Evolutionary conservation across 345 rosid genomes (phyloP).

Genomic region (Moringa oleifera): DNA sequence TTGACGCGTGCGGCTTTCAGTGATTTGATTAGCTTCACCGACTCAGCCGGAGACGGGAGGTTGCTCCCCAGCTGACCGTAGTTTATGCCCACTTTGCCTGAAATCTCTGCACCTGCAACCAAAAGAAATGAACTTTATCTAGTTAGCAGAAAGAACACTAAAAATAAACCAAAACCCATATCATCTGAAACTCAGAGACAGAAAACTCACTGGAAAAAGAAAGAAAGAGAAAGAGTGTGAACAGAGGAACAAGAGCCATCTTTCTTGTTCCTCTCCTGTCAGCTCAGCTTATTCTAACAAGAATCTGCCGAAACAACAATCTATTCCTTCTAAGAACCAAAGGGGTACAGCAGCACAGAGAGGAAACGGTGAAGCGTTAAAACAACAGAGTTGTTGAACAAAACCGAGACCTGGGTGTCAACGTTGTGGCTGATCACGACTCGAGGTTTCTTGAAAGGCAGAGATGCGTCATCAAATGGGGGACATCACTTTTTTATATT

Average conservation of each 20-base stretch:
- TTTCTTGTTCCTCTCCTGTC: constrained; percentile 9
- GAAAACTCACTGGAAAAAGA: constrained; percentile 27
- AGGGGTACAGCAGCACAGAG: neutral
- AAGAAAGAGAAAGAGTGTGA: constrained; percentile 26
- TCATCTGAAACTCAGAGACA: neutral
- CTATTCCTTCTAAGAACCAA: neutral
- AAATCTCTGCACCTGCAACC: constrained; percentile 41
- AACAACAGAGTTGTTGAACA: too few relatives aligned
- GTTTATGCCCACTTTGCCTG: constrained; percentile 62
- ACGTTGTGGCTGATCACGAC: too few relatives aligned
- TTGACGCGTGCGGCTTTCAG: constrained; percentile 57
- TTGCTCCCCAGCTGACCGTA: constrained; percentile 75
- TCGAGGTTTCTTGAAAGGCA: too few relatives aligned
- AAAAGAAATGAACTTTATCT: neutral
- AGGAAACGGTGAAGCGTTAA: too few relatives aligned
- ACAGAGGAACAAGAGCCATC: constrained; percentile 27
- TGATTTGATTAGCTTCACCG: constrained; percentile 45
- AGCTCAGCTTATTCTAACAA: neutral
- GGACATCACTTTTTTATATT: too few relatives aligned
- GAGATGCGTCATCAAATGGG: too few relatives aligned
- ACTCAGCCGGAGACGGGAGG: constrained; percentile 46
- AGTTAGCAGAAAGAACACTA: neutral
- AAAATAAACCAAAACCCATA: neutral
- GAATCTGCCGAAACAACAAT: neutral
- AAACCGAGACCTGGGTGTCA: too few relatives aligned